These are phyloP conservation scores for Gamarada debralockiae DNA, from an alignment of 495 filamentous ascomycete genomes.

Conservation along the genomic window DNA sequence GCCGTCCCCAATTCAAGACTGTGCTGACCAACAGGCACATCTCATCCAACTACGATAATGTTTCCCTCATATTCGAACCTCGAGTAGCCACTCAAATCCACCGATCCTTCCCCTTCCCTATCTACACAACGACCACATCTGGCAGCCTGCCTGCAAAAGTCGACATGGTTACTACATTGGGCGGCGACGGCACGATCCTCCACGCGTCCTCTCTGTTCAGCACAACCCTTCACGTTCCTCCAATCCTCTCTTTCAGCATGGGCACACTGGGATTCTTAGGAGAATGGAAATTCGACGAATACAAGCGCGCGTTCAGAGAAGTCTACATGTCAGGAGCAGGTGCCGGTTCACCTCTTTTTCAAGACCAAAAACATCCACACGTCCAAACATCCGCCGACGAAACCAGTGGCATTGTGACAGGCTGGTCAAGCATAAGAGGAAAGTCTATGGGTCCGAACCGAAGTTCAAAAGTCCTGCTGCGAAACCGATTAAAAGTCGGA, in stretches of 20 bases:
- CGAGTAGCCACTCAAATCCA: constrained; percentile 70
- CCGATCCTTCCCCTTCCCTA: constrained; percentile 67
- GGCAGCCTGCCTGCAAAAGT: constrained; percentile 55
- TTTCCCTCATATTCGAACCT: constrained; percentile 79
- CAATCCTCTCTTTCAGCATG: constrained; percentile 95
- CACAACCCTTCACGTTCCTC: constrained; percentile 74
- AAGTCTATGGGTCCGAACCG: constrained; percentile 76
- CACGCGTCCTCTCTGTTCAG: constrained; percentile 89
- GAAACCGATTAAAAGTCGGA: constrained; percentile 80
- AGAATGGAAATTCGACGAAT: constrained; percentile 92
- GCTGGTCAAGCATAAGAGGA: constrained; percentile 71
- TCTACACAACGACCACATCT: constrained; percentile 57
- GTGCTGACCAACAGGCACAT: constrained; percentile 55
- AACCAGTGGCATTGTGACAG: constrained; percentile 33
- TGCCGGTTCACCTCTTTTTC: constrained; percentile 20
- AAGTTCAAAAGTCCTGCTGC: constrained; percentile 73
- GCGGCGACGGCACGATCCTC: constrained; percentile 93
- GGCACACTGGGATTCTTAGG: constrained; percentile 92
- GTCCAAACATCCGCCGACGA: constrained; percentile 32
- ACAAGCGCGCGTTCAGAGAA: constrained; percentile 85
- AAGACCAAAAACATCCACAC: constrained; percentile 34
- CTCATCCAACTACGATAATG: constrained; percentile 70
- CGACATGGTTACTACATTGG: constrained; percentile 83
- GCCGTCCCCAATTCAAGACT: background rate
- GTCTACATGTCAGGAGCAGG: constrained; percentile 86